A percentile compares a stretch with the other conserved stretches of the same genome.
Conservation (phyloP, 1,284 basidiomycete species). For the Thelephora terrestris region DNA sequence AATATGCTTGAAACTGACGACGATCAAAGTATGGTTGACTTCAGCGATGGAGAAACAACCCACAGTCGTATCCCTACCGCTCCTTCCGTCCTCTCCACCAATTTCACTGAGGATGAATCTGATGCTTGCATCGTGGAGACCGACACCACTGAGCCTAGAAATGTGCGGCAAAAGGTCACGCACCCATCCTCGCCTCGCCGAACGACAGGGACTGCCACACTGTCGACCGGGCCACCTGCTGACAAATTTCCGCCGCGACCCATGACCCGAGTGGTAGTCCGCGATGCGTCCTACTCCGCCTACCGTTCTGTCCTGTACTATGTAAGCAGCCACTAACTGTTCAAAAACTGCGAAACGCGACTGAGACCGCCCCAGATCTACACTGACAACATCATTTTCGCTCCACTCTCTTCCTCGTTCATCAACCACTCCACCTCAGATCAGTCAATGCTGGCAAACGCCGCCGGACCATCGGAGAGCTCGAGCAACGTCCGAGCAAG, state of each 20-base stretch:
- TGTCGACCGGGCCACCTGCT: neutral
- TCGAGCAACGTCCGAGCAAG: neutral
- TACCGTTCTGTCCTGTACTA: conserved; percentile 81
- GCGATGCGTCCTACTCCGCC: conserved; percentile 74
- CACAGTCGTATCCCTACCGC: neutral
- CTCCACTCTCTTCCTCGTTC: conserved; percentile 71
- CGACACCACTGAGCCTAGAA: conserved; percentile 28
- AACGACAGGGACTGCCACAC: neutral
- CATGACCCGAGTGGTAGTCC: conserved; percentile 42
- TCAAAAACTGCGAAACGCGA: neutral
- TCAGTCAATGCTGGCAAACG: neutral
- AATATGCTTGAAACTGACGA: conserved; percentile 21
- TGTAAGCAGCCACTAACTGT: conserved; percentile 29
- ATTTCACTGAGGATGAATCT: neutral
- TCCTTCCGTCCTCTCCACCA: conserved; percentile 10
- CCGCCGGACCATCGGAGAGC: neutral
- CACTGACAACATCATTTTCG: conserved; percentile 77
- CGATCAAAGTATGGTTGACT: conserved; percentile 3
- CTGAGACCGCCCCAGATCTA: conserved; percentile 46
- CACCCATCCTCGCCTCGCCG: conserved; percentile 21
- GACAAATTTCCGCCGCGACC: neutral
- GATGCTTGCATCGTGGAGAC: neutral
- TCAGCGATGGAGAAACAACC: conserved; percentile 8
- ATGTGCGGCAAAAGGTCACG: conserved; percentile 32
- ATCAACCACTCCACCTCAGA: conserved; percentile 11